Percentiles rank a stretch among this genome's conserved stretches.
phyloP scores from a whole-genome alignment of 345 rosid species.

The Populus davidiana region DNA sequence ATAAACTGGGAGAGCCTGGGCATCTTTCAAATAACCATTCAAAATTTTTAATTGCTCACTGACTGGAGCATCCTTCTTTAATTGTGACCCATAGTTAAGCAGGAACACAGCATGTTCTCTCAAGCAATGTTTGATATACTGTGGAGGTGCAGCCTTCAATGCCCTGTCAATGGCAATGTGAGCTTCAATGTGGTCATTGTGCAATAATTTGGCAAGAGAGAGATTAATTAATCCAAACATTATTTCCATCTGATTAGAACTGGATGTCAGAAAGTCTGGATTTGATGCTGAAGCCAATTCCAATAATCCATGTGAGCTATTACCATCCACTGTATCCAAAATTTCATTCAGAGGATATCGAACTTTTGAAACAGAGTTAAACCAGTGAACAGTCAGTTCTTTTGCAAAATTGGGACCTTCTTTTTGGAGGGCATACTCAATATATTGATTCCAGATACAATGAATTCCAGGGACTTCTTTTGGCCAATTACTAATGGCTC shows the following conservation, averaged over 20 bases:
- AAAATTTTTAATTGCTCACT: conserved; percentile 46
- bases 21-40: conserved; percentile 52
- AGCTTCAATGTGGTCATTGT: conserved; percentile 50
- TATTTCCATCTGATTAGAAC: conserved; percentile 40
- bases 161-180: conserved; percentile 54
- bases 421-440: conserved; percentile 56
- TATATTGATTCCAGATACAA: conserved; percentile 90
- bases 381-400: conserved; percentile 67
- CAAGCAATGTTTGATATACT: conserved; percentile 50
- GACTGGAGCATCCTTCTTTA: conserved; percentile 34
- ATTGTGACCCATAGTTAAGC: conserved; percentile 34
- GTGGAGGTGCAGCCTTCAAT: conserved; percentile 44
- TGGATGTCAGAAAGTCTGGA: conserved; percentile 17
- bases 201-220: conserved; percentile 56
- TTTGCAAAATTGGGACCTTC: conserved; percentile 50
- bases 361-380: conserved; percentile 46
- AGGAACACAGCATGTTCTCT: conserved; percentile 67
- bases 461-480: conserved; percentile 61
- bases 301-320: conserved; percentile 16
- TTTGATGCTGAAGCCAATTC: conserved; percentile 34
- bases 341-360: conserved; percentile 22
- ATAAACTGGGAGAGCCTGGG: conserved; percentile 33
- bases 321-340: conserved; percentile 19
- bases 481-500: conserved; percentile 62
- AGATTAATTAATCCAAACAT: conserved; percentile 81